Evolutionary conservation across 495 filamentous ascomycete species (phyloP).

Genomic region (Parathielavia appendiculata): DNA sequence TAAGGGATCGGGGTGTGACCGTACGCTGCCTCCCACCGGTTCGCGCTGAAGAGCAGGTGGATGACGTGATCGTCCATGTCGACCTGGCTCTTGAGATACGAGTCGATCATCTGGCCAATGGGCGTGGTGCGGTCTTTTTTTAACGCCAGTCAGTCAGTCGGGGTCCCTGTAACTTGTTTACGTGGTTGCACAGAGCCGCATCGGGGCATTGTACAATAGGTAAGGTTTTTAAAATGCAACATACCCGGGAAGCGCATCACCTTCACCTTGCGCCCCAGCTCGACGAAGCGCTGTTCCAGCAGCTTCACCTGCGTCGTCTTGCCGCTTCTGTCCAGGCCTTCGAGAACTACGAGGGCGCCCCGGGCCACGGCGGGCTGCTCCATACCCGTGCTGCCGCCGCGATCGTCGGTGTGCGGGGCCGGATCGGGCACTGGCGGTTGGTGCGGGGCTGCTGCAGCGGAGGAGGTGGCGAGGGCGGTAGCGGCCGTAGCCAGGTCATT

Average conservation of each 20-base stretch:
- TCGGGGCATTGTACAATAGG: not conserved
- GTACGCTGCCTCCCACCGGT: constrained; percentile 83
- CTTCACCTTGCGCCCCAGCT: constrained; percentile 57
- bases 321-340: constrained; percentile 89
- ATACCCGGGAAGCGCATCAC: constrained; percentile 86
- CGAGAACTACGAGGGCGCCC: constrained; percentile 80
- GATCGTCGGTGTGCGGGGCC: not conserved
- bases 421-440: constrained; percentile 7
- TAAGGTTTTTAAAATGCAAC: constrained; percentile 6
- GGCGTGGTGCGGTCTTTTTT: constrained; percentile 73
- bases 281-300: constrained; percentile 58
- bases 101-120: constrained; percentile 85
- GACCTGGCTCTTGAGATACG: constrained; percentile 69
- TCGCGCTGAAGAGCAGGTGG: constrained; percentile 91
- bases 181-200: not conserved
- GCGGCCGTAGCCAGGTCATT: constrained; percentile 43
- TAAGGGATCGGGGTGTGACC: constrained; percentile 18
- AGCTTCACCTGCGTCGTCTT: constrained; percentile 90
- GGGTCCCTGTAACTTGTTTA: not conserved
- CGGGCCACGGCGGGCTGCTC: constrained; percentile 32
- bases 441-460: constrained; percentile 13
- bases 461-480: constrained; percentile 28
- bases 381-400: too few relatives aligned
- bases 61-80: constrained; percentile 87
- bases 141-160: not conserved